Evolutionary conservation across 2,329 filamentous ascomycete genomes (phyloP).

Genomic region (Xylariales sp.): DNA sequence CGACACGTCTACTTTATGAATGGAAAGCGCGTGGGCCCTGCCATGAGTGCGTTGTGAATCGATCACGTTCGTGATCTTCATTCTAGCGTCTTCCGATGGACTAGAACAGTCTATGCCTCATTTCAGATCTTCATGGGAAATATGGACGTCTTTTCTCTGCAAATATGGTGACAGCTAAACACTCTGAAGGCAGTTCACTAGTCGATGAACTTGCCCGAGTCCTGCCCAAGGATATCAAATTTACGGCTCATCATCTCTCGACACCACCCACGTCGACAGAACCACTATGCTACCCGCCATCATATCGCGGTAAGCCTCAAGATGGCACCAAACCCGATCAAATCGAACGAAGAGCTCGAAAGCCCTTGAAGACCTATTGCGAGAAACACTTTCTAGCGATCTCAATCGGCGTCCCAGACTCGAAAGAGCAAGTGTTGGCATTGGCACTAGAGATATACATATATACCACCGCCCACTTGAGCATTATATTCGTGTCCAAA

Average conservation of each 20-base stretch:
- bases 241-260: slow-evolving; percentile 80
- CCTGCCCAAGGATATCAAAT: slow-evolving; percentile 50
- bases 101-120: too few relatives aligned
- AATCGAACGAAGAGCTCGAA: slow-evolving; percentile 50
- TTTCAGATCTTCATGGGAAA: too few relatives aligned
- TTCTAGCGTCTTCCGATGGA: too few relatives aligned
- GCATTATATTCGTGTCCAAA: slow-evolving; percentile 91
- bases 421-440: slow-evolving; percentile 55
- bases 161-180: too few relatives aligned
- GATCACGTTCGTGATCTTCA: too few relatives aligned
- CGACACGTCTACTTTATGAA: too few relatives aligned
- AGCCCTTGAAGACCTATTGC: slow-evolving; percentile 59
- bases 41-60: too few relatives aligned
- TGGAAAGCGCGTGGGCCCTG: too few relatives aligned
- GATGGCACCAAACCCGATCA: slow-evolving; percentile 33
- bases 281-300: slow-evolving; percentile 75
- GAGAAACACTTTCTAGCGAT: slow-evolving; percentile 72
- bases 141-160: too few relatives aligned
- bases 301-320: slow-evolving; percentile 36
- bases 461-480: slow-evolving; percentile 75
- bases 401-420: slow-evolving; percentile 35
- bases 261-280: slow-evolving; percentile 72
- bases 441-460: slow-evolving; percentile 85
- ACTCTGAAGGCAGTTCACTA: slow-evolving; percentile 29
- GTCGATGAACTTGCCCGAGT: slow-evolving; percentile 39